Conservation (phyloP, 768 basidiomycete species). For the Coprinopsis strossmayeri region DNA sequence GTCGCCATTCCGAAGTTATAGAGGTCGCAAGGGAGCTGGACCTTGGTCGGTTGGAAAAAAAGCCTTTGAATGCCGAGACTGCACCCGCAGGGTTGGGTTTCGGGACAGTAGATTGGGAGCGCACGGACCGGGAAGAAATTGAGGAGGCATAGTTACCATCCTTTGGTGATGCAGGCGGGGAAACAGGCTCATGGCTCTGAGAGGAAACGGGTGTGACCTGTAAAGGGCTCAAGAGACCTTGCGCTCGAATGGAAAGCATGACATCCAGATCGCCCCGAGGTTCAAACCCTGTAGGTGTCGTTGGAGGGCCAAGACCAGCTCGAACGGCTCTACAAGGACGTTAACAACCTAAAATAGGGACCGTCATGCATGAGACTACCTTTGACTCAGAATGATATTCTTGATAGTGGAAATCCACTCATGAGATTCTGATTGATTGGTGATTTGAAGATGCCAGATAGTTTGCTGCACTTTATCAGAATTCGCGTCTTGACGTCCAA, state of each 20-base stretch:
- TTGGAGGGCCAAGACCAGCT: conserved; percentile 49
- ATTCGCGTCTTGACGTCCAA: conserved; percentile 23
- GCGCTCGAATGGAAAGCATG: conserved; percentile 72
- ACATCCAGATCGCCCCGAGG: conserved; percentile 80
- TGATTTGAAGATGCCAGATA: conserved; percentile 69
- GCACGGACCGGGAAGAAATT: conserved; percentile 36
- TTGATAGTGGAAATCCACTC: conserved; percentile 76
- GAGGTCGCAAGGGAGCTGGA: conserved; percentile 48
- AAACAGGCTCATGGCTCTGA: conserved; percentile 19
- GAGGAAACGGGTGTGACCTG: conserved; percentile 15
- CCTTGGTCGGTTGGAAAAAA: conserved; percentile 52
- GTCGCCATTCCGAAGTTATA: conserved; percentile 28
- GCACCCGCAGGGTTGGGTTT: conserved; percentile 31
- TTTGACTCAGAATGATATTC: conserved; percentile 60
- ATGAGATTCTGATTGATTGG: conserved; percentile 55
- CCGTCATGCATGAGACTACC: conserved; percentile 32
- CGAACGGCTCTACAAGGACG: conserved; percentile 48
- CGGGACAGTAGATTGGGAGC: conserved; percentile 35
- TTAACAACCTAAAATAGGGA: conserved; percentile 5
- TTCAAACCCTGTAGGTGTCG: conserved; percentile 34
- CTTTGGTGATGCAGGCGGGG: conserved; percentile 19
- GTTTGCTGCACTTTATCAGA: conserved; percentile 22
- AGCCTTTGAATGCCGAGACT: conserved; percentile 53
- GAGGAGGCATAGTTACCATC: conserved; percentile 40
- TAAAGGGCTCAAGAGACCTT: conserved; percentile 44